Evolutionary conservation across 306 rosid genomes (phyloP).

Genomic region (Quercus alba): DNA sequence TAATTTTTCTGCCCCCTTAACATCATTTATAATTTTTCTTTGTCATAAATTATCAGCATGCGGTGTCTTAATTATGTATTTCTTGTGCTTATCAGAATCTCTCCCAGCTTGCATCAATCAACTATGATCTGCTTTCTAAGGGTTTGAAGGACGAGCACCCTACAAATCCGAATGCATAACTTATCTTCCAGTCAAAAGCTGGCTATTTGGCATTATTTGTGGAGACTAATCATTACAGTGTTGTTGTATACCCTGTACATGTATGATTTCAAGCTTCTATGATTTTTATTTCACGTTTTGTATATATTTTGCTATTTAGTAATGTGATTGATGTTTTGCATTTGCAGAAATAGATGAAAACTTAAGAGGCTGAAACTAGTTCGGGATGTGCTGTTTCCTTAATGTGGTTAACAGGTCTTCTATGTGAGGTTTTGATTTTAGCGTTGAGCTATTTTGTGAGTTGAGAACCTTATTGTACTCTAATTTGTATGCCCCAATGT

Average conservation of each 20-base stretch:
- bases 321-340: conserved; percentile 25
- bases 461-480: conserved; percentile 27
- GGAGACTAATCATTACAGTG: conserved; percentile 36
- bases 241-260: conserved; percentile 78
- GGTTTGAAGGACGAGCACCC: conserved; percentile 84
- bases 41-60: background rate
- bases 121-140: conserved; percentile 90
- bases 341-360: conserved; percentile 54
- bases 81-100: conserved; percentile 74
- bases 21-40: background rate
- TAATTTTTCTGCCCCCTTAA: background rate
- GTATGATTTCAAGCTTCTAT: conserved; percentile 39
- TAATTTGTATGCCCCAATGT: conserved; percentile 19
- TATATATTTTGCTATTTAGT: conserved; percentile 20
- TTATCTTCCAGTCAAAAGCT: conserved; percentile 23
- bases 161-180: conserved; percentile 51
- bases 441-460: conserved; percentile 21
- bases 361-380: conserved; percentile 43
- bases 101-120: conserved; percentile 99
- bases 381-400: conserved; percentile 41
- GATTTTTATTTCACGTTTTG: background rate
- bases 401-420: conserved; percentile 38
- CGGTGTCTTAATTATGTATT: conserved; percentile 9
- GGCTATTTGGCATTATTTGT: conserved; percentile 38
- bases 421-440: conserved; percentile 34